These are phyloP conservation scores for Suillus brevipes DNA, from an alignment of 768 basidiomycete species.

Conservation along the genomic window DNA sequence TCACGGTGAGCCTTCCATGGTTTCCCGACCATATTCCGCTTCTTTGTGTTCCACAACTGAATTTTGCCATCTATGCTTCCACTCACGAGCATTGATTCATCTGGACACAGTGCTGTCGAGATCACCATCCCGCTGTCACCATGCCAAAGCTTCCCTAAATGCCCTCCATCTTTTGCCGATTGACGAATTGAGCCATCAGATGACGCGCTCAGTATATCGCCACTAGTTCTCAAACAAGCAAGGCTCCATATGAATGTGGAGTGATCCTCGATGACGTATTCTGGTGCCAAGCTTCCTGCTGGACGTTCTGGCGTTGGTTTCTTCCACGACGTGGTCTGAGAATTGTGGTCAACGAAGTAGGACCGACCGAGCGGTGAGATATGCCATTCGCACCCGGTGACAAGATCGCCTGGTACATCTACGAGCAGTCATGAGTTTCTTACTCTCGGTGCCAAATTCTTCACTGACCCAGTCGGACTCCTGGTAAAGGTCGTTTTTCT, in stretches of 20 bases:
- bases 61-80: not conserved
- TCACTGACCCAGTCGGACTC: not conserved
- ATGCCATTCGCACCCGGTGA: not conserved
- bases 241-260: not conserved
- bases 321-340: not conserved
- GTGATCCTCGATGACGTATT: not conserved
- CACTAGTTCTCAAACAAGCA: not conserved
- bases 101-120: not conserved
- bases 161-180: not conserved
- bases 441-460: too few species aligned
- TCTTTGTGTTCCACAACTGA: not conserved
- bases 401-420: not conserved
- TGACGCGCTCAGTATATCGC: not conserved
- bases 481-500: not conserved
- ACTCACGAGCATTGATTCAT: not conserved
- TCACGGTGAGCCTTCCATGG: constrained; percentile 1
- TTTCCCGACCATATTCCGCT: not conserved
- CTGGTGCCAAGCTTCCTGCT: not conserved
- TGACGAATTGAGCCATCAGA: not conserved
- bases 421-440: not conserved
- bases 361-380: not conserved
- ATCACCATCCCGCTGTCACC: not conserved
- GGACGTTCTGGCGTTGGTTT: not conserved
- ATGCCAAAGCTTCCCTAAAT: not conserved
- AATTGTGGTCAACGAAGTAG: not conserved